A percentile compares a stretch with the other conserved stretches of the same genome.
phyloP scores from a whole-genome alignment of 2,329 filamentous ascomycete genomes.

The Venturia oleaginea region DNA sequence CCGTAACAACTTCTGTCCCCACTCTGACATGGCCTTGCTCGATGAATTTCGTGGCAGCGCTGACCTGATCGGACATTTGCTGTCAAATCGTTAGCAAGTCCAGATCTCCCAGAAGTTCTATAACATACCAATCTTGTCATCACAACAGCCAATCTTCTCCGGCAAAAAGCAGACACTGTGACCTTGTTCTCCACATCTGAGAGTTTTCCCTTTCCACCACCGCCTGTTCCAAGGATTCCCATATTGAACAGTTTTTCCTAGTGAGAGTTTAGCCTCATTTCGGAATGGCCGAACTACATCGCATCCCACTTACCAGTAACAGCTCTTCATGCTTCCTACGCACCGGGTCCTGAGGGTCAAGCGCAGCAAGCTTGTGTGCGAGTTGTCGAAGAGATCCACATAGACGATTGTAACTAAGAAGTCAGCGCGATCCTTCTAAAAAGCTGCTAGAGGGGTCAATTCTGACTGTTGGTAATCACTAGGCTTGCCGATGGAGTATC shows the following conservation, averaged over 20 bases:
- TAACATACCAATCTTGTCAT: conserved; percentile 65
- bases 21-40: conserved; percentile 92
- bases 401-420: conserved; percentile 32
- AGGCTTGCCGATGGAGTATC: conserved; percentile 86
- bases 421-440: too few relatives aligned
- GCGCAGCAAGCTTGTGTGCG: conserved; percentile 75
- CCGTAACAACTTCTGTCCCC: conserved; percentile 81
- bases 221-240: conserved; percentile 68
- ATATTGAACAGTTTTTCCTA: conserved; percentile 82
- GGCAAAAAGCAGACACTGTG: conserved; percentile 81
- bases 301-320: conserved; percentile 50
- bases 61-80: conserved; percentile 24
- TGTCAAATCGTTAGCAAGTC: conserved; percentile 29
- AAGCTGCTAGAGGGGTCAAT: too few relatives aligned
- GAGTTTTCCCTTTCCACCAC: conserved; percentile 51
- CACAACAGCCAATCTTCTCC: conserved; percentile 74
- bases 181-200: conserved; percentile 72
- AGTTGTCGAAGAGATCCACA: conserved; percentile 70
- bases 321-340: conserved; percentile 79
- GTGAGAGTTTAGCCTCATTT: neutral
- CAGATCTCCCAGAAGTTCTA: neutral
- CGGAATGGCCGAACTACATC: neutral
- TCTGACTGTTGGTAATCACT: conserved; percentile 59
- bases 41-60: conserved; percentile 64
- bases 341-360: conserved; percentile 68